phyloP scores from a whole-genome alignment of 129 eudicot species.

The Glebionis coronaria region DNA sequence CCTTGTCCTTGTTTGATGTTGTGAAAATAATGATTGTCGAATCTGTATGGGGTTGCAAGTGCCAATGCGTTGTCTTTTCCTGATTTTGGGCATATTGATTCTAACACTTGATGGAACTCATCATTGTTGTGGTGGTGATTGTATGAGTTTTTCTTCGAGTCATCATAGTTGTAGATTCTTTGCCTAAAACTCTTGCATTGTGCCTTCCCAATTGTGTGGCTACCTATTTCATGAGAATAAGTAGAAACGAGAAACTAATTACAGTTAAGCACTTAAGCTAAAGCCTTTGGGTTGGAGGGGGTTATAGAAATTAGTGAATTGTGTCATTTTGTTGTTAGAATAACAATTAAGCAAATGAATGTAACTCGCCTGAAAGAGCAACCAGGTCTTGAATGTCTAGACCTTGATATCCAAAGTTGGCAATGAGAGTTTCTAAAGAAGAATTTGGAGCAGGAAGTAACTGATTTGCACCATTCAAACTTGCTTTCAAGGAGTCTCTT shows the following conservation, averaged over 20 bases:
- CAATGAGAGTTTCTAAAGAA: conserved; percentile 42
- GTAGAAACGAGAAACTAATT: not conserved
- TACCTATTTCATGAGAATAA: conserved; percentile 30
- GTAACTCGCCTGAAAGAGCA: conserved; percentile 51
- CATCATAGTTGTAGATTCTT: conserved; percentile 40
- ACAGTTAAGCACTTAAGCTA: too few species aligned
- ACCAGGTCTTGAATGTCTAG: conserved; percentile 57
- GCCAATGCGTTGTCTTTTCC: conserved; percentile 44
- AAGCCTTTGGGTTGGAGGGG: too few species aligned
- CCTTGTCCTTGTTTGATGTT: conserved; percentile 50
- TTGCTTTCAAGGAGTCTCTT: conserved; percentile 60
- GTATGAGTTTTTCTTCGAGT: conserved; percentile 14
- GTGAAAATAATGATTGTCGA: conserved; percentile 50
- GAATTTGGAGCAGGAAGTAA: conserved; percentile 61
- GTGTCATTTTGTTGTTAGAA: not conserved
- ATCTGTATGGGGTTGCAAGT: conserved; percentile 37
- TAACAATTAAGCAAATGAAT: not conserved
- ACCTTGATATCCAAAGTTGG: conserved; percentile 53
- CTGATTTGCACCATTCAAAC: conserved; percentile 54
- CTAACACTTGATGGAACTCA: conserved; percentile 21
- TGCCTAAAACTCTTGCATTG: conserved; percentile 48
- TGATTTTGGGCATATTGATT: conserved; percentile 48
- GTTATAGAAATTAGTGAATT: not conserved
- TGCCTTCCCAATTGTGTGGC: conserved; percentile 71
- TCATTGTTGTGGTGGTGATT: conserved; percentile 18